A percentile compares a stretch with the other conserved stretches of the same genome.
Conservation (phyloP, 257 asterid genomes). For the Solanum bulbocastanum region DNA sequence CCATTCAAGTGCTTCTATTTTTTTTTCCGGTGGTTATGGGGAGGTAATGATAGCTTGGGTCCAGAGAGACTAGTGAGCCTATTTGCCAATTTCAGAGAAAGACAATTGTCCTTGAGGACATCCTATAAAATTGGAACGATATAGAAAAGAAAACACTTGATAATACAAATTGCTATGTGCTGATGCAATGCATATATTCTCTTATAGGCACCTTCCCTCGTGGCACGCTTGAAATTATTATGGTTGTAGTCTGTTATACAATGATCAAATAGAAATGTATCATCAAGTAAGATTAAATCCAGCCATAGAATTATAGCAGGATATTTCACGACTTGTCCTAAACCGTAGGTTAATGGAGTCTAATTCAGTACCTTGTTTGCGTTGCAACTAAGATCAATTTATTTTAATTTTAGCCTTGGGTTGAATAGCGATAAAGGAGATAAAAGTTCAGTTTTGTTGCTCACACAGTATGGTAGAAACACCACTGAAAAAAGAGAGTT, state of each 20-base stretch:
- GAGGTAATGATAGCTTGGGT: neutral
- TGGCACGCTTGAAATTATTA: neutral
- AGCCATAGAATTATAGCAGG: neutral
- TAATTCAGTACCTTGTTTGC: neutral
- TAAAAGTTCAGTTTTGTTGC: neutral
- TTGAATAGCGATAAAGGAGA: neutral
- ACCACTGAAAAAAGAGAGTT: neutral
- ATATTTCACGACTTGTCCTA: neutral
- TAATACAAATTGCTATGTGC: neutral
- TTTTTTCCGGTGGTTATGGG: neutral
- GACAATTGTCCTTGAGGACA: constrained; percentile 7
- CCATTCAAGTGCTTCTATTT: neutral
- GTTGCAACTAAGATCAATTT: neutral
- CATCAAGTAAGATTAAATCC: neutral
- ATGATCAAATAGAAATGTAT: neutral
- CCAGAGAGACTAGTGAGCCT: neutral
- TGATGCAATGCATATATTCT: neutral
- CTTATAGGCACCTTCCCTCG: neutral
- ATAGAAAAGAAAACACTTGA: neutral
- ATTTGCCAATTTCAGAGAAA: neutral
- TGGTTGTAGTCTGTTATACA: neutral
- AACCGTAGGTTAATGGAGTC: neutral
- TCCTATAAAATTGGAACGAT: constrained; percentile 9
- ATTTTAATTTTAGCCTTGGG: neutral
- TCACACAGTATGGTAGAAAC: neutral